Conservation (phyloP, 2,329 filamentous ascomycete genomes). For the Podosphaera fusca region DNA sequence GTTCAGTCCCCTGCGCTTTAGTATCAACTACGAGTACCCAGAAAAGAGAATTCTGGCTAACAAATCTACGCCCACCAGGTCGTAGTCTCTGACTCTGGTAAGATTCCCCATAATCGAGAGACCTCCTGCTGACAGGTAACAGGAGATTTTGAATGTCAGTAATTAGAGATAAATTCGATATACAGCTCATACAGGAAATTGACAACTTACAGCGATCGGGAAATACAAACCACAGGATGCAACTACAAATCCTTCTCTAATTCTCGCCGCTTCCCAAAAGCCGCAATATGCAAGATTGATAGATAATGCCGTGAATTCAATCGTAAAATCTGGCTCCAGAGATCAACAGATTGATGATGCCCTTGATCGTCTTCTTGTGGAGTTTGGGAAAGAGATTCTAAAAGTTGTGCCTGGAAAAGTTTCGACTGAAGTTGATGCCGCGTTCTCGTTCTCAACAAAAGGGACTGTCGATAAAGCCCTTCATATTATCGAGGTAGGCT, state of each 20-base stretch:
- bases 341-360: conserved; percentile 74
- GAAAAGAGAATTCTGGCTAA: conserved; percentile 5
- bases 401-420: conserved; percentile 95
- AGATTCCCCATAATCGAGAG: conserved; percentile 14
- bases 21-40: background rate
- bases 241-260: conserved; percentile 97
- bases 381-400: conserved; percentile 96
- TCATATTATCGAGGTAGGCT: conserved; percentile 78
- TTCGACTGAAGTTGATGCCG: conserved; percentile 93
- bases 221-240: conserved; percentile 99
- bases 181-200: conserved; percentile 4
- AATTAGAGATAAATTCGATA: conserved; percentile 4
- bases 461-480: conserved; percentile 86
- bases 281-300: conserved; percentile 84
- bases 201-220: conserved; percentile 42
- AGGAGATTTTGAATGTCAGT: conserved; percentile 62
- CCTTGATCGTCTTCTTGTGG: conserved; percentile 81
- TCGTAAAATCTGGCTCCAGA: conserved; percentile 54
- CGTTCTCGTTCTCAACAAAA: conserved; percentile 87
- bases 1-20: background rate
- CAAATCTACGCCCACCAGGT: conserved; percentile 29
- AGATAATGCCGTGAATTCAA: conserved; percentile 50
- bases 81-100: conserved; percentile 93
- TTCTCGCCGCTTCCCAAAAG: conserved; percentile 97
- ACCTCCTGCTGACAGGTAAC: conserved; percentile 9